phyloP scores from a whole-genome alignment of 2,329 filamentous ascomycete genomes.

The Aspergillus quadrilineatus region DNA sequence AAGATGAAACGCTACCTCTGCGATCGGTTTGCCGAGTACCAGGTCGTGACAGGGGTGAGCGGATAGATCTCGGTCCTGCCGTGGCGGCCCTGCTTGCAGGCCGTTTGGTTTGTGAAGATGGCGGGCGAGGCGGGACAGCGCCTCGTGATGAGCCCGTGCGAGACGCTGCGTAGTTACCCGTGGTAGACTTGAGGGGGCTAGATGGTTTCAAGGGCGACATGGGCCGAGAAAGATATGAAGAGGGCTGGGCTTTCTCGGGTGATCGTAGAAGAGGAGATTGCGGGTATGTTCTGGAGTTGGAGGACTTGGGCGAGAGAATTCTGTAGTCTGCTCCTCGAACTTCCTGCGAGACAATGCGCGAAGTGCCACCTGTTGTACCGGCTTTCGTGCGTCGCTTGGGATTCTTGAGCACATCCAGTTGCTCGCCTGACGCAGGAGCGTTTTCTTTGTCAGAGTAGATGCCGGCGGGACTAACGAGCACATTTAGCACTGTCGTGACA shows the following conservation, averaged over 20 bases:
- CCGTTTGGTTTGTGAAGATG: constrained; percentile 29
- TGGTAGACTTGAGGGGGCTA: constrained; percentile 37
- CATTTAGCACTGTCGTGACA: background rate
- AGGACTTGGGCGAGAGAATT: constrained; percentile 77
- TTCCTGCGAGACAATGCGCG: constrained; percentile 45
- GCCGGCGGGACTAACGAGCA: constrained; percentile 58
- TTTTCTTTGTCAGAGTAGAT: constrained; percentile 75
- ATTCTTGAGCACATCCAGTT: constrained; percentile 57
- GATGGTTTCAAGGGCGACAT: constrained; percentile 62
- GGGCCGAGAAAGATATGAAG: constrained; percentile 59
- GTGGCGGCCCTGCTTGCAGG: constrained; percentile 33
- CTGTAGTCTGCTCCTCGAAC: constrained; percentile 52
- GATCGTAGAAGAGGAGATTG: constrained; percentile 53
- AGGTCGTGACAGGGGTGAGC: constrained; percentile 35
- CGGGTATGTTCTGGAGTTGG: constrained; percentile 70
- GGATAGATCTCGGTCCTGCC: constrained; percentile 23
- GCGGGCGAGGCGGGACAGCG: constrained; percentile 26
- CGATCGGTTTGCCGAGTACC: constrained; percentile 42
- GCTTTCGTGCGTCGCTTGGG: constrained; percentile 66
- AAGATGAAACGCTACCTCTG: constrained; percentile 39
- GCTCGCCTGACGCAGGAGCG: constrained; percentile 38
- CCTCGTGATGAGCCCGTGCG: constrained; percentile 26
- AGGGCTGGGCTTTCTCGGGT: constrained; percentile 47
- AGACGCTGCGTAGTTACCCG: constrained; percentile 20
- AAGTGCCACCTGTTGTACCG: constrained; percentile 36